A percentile compares a stretch with the other conserved stretches of the same genome.
phyloP scores from a whole-genome alignment of 2,329 filamentous ascomycete species.

The Alternaria novae-zelandiae region DNA sequence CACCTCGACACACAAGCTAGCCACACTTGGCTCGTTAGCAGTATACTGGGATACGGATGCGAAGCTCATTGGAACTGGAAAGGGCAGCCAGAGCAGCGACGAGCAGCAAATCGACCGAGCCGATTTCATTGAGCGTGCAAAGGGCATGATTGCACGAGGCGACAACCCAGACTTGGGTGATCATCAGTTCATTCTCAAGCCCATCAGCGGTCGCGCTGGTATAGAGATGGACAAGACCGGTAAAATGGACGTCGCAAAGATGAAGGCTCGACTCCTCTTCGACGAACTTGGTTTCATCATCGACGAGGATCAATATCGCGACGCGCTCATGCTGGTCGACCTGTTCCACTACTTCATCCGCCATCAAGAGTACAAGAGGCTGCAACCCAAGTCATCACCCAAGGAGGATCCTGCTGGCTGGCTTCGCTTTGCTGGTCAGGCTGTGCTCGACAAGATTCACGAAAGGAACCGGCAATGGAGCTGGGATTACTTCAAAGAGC shows the following conservation, averaged over 20 bases:
- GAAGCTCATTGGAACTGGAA: conserved; percentile 79
- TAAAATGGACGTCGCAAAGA: conserved; percentile 76
- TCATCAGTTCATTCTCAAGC: conserved; percentile 95
- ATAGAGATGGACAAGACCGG: conserved; percentile 95
- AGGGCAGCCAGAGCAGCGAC: conserved; percentile 69
- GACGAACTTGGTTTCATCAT: conserved; percentile 98
- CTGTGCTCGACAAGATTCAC: conserved; percentile 91
- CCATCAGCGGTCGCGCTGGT: conserved; percentile 92
- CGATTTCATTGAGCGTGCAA: conserved; percentile 79
- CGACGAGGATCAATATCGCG: conserved; percentile 96
- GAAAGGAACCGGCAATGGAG: conserved; percentile 92
- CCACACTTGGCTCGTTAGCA: conserved; percentile 85
- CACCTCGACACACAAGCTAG: conserved; percentile 88
- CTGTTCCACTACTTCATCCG: conserved; percentile 98
- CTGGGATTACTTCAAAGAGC: conserved; percentile 93
- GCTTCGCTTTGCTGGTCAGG: conserved; percentile 88
- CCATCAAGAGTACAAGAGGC: conserved; percentile 94
- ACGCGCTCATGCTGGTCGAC: conserved; percentile 97
- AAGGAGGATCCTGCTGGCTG: conserved; percentile 93
- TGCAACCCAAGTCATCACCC: conserved; percentile 82
- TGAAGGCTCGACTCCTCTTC: conserved; percentile 90
- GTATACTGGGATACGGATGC: conserved; percentile 99
- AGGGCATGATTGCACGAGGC: conserved; percentile 76
- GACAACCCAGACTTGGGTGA: conserved; percentile 63
- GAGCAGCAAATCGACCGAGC: conserved; percentile 70